Percentiles rank a stretch among this genome's conserved stretches.
Conservation (phyloP, 1,284 basidiomycete genomes). For the Apiotrichum mycotoxinovorans region DNA sequence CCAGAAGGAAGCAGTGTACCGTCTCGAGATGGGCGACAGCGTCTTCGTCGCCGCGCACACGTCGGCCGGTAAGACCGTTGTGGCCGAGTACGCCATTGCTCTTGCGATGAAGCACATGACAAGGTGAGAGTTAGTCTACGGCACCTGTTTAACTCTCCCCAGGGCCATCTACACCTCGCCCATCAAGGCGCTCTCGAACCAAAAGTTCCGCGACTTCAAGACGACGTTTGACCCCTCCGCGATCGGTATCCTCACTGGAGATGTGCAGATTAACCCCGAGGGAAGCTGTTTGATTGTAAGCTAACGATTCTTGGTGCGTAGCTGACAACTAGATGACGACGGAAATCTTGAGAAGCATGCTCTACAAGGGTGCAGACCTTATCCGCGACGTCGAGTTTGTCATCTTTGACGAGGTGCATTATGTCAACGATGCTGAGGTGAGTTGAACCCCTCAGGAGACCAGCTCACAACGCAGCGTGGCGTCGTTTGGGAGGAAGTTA, state of each 20-base stretch:
- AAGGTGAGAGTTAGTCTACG: conserved; percentile 55
- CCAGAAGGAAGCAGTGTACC: conserved; percentile 98
- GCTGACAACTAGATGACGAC: conserved; percentile 69
- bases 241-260: conserved; percentile 95
- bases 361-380: conserved; percentile 96
- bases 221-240: conserved; percentile 87
- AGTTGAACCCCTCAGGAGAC: conserved; percentile 15
- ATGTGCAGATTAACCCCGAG: conserved; percentile 99
- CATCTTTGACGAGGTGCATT: conserved; percentile 99
- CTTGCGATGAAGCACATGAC: conserved; percentile 98
- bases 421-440: conserved; percentile 98
- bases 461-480: conserved; percentile 64
- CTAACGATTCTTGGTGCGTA: not conserved
- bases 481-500: conserved; percentile 99
- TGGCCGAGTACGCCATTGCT: conserved; percentile 98
- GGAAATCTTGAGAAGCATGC: conserved; percentile 98
- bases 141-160: not conserved
- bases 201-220: conserved; percentile 99
- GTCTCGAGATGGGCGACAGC: conserved; percentile 93
- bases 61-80: conserved; percentile 93
- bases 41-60: conserved; percentile 99
- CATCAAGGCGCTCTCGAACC: conserved; percentile 98
- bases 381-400: conserved; percentile 99
- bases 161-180: conserved; percentile 98
- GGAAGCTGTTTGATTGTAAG: conserved; percentile 84